Evolutionary conservation across 2,329 filamentous ascomycete genomes (phyloP), one percentile per base, ranked within the genome.

Genomic region (Exophiala xenobiotica): DNA sequence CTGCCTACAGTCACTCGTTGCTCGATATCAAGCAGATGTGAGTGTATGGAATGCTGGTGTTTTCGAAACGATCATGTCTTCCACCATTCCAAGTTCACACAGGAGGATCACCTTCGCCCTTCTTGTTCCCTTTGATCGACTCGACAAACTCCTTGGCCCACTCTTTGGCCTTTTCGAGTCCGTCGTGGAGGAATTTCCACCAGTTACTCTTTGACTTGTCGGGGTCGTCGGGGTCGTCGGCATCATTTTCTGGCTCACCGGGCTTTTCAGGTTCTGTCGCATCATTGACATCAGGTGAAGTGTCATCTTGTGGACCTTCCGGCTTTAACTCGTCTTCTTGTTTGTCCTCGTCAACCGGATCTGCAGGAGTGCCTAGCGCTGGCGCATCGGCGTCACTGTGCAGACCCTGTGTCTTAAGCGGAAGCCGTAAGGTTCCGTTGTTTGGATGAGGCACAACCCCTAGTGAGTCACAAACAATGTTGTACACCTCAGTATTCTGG

Each of bases 401-500:
- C 19, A 74, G 61, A 2, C 74, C 74, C 1, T 71, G 62, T 4
- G 73, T 66, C 42, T 69, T 66, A 37, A 77, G 54, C n/a, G 74
- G 74, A 4, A 77, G 68, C 41, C 68, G 70, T 19, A 96, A 72
- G 0, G 90, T 96, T 43, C 92, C 92, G 65, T 97, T 97, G 67
- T 96, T 96, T 1, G 88, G 81, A 47, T 78, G 78, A 0, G 90
- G 88, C 3, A 69, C 68, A 51, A 97, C 74, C 9, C 86, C 85
- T 20, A 97, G 71, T 0, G 88, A 91, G 70, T 96, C 91, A 67
- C 92, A 96, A 38, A 97, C 71, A 56, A 97, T 88, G 64, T 96
- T 96, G 72, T 97, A 97, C 6, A 97, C 87, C 64, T 96, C 88
- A 53, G 83, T 91, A 59, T 97, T 97, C 80, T 96, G 91, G 67